phyloP scores from a whole-genome alignment of 345 rosid species.

The Hibiscus syriacus region DNA sequence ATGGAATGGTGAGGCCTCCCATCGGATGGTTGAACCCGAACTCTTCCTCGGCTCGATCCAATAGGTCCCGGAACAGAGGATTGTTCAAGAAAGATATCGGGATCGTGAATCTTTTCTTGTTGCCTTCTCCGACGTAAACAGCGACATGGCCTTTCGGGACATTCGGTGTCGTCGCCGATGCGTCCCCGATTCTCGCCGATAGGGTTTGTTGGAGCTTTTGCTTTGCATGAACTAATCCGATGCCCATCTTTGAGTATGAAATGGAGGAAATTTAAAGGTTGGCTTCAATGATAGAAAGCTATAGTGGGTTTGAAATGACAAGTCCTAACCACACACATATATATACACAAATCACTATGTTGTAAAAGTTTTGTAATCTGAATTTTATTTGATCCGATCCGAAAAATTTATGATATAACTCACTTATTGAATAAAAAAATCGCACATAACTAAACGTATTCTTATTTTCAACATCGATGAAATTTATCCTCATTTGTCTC shows the following conservation, averaged over 20 bases:
- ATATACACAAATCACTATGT: background rate
- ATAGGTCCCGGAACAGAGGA: conserved; percentile 50
- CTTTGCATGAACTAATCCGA: conserved; percentile 57
- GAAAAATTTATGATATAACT: no score
- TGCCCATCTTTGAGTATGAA: conserved; percentile 34
- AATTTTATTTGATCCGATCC: no score
- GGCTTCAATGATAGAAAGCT: background rate
- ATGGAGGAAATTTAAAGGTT: background rate
- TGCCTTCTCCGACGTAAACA: conserved; percentile 49
- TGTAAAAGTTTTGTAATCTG: no score
- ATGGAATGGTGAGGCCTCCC: conserved; percentile 78
- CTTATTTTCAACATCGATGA: no score
- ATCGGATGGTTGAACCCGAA: conserved; percentile 72
- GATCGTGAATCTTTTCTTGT: conserved; percentile 51
- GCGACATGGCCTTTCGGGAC: conserved; percentile 50
- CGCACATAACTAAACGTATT: no score
- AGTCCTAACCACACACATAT: background rate
- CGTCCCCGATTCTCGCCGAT: conserved; percentile 34
- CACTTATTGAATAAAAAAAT: no score
- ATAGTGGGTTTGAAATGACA: background rate
- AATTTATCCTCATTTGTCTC: no score
- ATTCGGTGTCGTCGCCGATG: conserved; percentile 24
- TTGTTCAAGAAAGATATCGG: conserved; percentile 65
- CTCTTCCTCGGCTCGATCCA: conserved; percentile 63
- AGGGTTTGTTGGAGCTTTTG: conserved; percentile 67